Percentiles rank a stretch among this genome's conserved stretches.
Evolutionary conservation across 177 flowering plant species (phyloP).

Genomic region (Vitis hybrid): DNA sequence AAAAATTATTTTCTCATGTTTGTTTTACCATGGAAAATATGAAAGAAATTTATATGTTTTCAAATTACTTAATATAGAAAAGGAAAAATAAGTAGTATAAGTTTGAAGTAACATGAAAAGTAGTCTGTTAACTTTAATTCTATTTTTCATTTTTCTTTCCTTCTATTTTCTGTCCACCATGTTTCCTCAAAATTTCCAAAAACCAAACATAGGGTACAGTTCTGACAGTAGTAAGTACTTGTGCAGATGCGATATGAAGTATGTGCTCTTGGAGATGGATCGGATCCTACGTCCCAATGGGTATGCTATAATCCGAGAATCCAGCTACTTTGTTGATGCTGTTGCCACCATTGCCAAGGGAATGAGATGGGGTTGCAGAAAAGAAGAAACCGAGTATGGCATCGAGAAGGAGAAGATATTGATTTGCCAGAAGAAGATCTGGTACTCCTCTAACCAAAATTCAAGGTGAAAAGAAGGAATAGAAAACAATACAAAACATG

Average conservation of each 20-base stretch:
- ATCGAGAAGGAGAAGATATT: constrained; percentile 73
- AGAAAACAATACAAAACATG: not conserved
- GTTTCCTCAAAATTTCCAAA: too few relatives aligned
- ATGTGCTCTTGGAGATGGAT: constrained; percentile 92
- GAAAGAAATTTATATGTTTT: too few relatives aligned
- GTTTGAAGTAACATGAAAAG: too few relatives aligned
- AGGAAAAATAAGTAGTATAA: too few relatives aligned
- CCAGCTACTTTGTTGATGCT: constrained; percentile 69
- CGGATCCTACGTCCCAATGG: constrained; percentile 86
- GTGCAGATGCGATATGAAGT: constrained; percentile 92
- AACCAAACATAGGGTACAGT: not conserved
- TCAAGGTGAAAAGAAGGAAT: constrained; percentile 16
- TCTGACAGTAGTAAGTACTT: not conserved
- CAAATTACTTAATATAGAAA: too few relatives aligned
- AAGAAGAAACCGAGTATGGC: constrained; percentile 73
- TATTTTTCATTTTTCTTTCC: too few relatives aligned
- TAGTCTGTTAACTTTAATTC: too few relatives aligned
- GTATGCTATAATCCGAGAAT: constrained; percentile 78
- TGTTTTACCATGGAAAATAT: too few relatives aligned
- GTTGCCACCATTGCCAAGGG: constrained; percentile 71
- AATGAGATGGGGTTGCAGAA: constrained; percentile 87
- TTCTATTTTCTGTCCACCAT: too few relatives aligned
- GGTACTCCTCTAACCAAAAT: constrained; percentile 62
- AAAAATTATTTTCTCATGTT: too few relatives aligned
- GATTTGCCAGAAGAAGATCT: constrained; percentile 91